These are phyloP conservation scores for Lantana camara DNA, from an alignment of 257 asterid species.

Conservation along the genomic window DNA sequence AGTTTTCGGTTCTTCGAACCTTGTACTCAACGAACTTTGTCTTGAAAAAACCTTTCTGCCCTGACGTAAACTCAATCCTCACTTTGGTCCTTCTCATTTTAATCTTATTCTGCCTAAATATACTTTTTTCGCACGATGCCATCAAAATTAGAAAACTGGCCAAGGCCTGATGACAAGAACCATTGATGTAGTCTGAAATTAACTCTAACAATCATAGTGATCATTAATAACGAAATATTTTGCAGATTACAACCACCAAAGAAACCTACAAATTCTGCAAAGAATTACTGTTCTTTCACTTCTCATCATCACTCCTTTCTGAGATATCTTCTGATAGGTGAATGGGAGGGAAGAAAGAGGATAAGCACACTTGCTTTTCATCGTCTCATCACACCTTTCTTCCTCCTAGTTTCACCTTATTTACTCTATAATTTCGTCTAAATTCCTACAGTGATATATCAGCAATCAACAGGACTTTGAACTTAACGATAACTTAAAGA, in stretches of 20 bases:
- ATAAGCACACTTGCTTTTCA: slow-evolving; percentile 54
- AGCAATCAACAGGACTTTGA: neutral
- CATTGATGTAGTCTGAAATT: neutral
- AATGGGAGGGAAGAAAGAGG: slow-evolving; percentile 62
- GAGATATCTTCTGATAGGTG: slow-evolving; percentile 26
- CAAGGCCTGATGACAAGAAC: too few relatives aligned
- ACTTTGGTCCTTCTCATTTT: too few relatives aligned
- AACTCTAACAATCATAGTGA: neutral
- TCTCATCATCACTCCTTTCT: slow-evolving; percentile 36
- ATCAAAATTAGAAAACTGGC: too few relatives aligned
- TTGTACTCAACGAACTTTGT: too few relatives aligned
- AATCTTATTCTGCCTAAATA: too few relatives aligned
- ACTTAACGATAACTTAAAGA: neutral
- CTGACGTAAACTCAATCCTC: too few relatives aligned
- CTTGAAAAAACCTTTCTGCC: too few relatives aligned
- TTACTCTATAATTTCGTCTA: slow-evolving; percentile 19
- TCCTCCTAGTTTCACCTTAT: slow-evolving; percentile 45
- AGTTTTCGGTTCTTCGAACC: neutral
- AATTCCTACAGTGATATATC: neutral
- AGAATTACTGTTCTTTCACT: slow-evolving; percentile 34
- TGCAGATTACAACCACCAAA: slow-evolving; percentile 38
- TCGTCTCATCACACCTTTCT: slow-evolving; percentile 70
- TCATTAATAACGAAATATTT: slow-evolving; percentile 32
- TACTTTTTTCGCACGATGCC: too few relatives aligned
- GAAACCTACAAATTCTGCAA: slow-evolving; percentile 21